Conservation (phyloP, 2,329 filamentous ascomycete species). For the Sporothrix phasma region DNA sequence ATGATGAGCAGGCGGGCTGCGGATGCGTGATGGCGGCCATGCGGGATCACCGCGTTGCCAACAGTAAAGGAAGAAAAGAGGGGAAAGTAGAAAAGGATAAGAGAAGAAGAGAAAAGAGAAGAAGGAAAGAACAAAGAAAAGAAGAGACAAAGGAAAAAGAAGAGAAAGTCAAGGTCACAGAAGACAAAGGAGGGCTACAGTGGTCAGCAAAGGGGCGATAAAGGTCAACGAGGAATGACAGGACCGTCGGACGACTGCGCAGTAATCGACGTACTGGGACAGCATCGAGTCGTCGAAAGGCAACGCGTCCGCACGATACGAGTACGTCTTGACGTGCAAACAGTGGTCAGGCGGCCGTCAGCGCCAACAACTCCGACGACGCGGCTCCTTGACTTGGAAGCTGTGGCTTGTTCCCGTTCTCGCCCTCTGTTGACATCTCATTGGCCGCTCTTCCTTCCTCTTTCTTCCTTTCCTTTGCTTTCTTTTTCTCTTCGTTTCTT, state of each 20-base stretch:
- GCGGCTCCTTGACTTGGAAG: too few species aligned
- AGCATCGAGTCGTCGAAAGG: background rate
- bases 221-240: too few species aligned
- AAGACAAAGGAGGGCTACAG: background rate
- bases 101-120: too few species aligned
- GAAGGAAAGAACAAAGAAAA: too few species aligned
- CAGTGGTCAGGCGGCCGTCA: background rate
- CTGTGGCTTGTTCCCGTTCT: too few species aligned
- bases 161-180: too few species aligned
- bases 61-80: too few species aligned
- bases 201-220: background rate
- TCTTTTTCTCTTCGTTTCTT: background rate
- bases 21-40: background rate
- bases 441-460: background rate
- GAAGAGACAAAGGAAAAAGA: too few species aligned
- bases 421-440: background rate
- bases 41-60: background rate
- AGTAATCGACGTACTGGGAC: background rate
- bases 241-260: too few species aligned
- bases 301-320: background rate
- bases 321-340: background rate
- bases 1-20: background rate
- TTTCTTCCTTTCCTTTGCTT: background rate
- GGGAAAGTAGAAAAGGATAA: background rate
- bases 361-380: too few species aligned